Conservation (phyloP, 2,329 filamentous ascomycete genomes). For the Fusarium tricinctum region DNA sequence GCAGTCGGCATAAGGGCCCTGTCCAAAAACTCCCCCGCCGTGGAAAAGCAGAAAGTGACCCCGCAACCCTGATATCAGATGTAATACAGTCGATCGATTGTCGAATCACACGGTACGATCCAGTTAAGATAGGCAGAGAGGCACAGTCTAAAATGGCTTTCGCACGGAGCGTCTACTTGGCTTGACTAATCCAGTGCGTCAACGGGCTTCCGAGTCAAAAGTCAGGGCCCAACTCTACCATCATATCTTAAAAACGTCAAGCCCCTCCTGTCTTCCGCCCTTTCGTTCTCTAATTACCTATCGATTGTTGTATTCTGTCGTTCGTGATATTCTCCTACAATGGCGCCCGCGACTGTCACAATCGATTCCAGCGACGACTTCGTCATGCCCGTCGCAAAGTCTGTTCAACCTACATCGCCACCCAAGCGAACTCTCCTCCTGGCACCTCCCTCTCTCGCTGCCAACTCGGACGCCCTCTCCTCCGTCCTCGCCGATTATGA, state of each 20-base stretch:
- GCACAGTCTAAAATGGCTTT: conserved; percentile 37
- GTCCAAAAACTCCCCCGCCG: conserved; percentile 36
- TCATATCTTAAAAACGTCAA: conserved; percentile 41
- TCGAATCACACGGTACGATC: conserved; percentile 34
- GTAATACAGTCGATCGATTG: conserved; percentile 38
- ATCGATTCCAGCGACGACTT: conserved; percentile 71
- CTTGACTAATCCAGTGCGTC: conserved; percentile 50
- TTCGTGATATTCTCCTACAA: conserved; percentile 47
- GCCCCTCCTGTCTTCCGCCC: conserved; percentile 12
- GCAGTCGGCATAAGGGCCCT: conserved; percentile 47
- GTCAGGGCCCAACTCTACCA: conserved; percentile 33
- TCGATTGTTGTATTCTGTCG: conserved; percentile 16
- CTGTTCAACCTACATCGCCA: conserved; percentile 44
- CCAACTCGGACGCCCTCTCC: conserved; percentile 83
- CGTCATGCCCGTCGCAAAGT: conserved; percentile 49
- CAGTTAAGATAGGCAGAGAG: neutral
- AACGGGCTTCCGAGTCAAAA: conserved; percentile 41
- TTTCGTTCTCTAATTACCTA: conserved; percentile 1
- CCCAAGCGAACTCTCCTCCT: conserved; percentile 80
- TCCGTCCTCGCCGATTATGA: conserved; percentile 79
- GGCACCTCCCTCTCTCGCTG: conserved; percentile 89
- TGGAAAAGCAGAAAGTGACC: conserved; percentile 49
- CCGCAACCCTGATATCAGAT: conserved; percentile 48
- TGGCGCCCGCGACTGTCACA: conserved; percentile 67
- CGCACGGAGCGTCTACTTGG: conserved; percentile 34